Evolutionary conservation across 176 grass and related monocot species (phyloP), one percentile per base, ranked within the genome.

Genomic region (Oryza brachyantha): DNA sequence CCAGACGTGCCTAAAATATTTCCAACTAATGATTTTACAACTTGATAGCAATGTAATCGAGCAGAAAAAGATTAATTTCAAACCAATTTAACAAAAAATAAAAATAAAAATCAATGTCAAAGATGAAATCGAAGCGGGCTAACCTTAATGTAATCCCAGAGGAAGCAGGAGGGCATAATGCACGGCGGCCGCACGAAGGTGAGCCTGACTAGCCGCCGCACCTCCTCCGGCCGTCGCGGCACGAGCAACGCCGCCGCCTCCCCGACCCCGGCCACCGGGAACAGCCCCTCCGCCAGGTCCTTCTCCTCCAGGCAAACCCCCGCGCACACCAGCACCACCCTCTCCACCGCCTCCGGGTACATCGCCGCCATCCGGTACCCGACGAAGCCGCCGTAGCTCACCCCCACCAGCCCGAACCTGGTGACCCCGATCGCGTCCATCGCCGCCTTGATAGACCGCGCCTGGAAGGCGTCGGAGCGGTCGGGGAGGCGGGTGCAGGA

Each of bases 111-210:
- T 52, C 19, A 28, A 58, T 35, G 13, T 1, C n/a, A 43, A 66
- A 61, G 69, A 83, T 8, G 43, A 29, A 75, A 61, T 67, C 1
- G 38, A 60, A 46, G 26, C 8, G 0, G 54, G 0, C 36, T 8
- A 61, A 97, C 94, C 89, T 90, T 77, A 52, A 97, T 97, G 64
- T 97, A 97, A 72, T 97, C 94, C 61, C 84, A 84, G n/a, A 97
- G 86, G 83, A 91, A 95, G 81, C 92, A 95, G 1, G 96, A 84
- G 8, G 96, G 96, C 92, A 98, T 91, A 77, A 98, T 66, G 77
- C 34, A 63, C 1, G 88, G 96, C 34, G 92, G 96, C 9, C 64
- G 72, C 61, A 87, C 84, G 43, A 98, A 98, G 3, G 96, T 95
- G 73, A 98, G 80, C 43, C 76, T 85, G 14, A 98, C 92, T 8